A percentile compares a stretch with the other conserved stretches of the same genome.
phyloP scores from a whole-genome alignment of 2,329 filamentous ascomycete species.

The Geosmithia flava region DNA sequence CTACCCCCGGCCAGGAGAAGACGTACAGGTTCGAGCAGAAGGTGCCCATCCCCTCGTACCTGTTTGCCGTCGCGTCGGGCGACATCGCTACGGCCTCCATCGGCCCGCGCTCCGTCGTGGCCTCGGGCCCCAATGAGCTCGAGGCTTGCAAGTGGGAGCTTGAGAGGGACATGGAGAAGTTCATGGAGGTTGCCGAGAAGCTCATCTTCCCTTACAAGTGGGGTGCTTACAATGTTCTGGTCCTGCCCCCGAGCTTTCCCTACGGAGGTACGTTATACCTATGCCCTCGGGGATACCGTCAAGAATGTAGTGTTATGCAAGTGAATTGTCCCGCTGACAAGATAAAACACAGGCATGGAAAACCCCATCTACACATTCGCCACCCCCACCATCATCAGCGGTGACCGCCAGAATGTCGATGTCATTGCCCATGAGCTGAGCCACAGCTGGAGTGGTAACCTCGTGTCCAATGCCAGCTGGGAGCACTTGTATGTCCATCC shows the following conservation, averaged over 20 bases:
- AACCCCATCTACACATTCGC: conserved; percentile 94
- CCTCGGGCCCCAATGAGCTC: conserved; percentile 79
- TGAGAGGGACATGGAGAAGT: conserved; percentile 81
- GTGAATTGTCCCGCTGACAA: too few relatives aligned
- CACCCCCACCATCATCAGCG: conserved; percentile 86
- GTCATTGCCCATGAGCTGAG: conserved; percentile 82
- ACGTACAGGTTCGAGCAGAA: conserved; percentile 81
- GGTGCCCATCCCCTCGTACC: conserved; percentile 85
- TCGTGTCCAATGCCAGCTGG: conserved; percentile 69
- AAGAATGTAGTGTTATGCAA: too few relatives aligned
- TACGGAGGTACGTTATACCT: conserved; percentile 52
- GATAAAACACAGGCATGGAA: conserved; percentile 51
- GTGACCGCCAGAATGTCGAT: conserved; percentile 83
- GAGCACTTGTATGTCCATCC: conserved; percentile 55
- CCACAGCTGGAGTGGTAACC: conserved; percentile 79
- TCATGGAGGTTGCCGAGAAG: conserved; percentile 75
- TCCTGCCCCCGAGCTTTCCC: conserved; percentile 81
- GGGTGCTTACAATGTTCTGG: conserved; percentile 90
- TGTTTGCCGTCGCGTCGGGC: conserved; percentile 83
- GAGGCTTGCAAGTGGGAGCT: conserved; percentile 81
- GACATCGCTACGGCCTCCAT: conserved; percentile 80
- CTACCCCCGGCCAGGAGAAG: conserved; percentile 34
- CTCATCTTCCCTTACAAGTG: conserved; percentile 80
- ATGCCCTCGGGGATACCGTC: too few relatives aligned
- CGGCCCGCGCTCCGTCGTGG: conserved; percentile 73